phyloP scores from a whole-genome alignment of 805 yeast species.

The Saccharomyces mikatae region DNA sequence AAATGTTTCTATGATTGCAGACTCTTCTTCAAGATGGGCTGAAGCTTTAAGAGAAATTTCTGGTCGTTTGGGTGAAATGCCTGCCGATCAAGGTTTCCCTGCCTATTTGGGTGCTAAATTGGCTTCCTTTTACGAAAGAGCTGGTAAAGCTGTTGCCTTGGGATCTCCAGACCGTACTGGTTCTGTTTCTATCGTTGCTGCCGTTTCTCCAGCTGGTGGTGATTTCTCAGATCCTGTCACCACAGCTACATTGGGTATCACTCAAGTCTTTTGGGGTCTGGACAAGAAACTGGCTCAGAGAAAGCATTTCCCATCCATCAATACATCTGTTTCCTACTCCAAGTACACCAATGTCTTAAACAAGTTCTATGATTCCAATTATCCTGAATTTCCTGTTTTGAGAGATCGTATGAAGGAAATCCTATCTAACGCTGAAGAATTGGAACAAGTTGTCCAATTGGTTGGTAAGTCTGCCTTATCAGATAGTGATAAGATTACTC shows the following conservation, averaged over 20 bases:
- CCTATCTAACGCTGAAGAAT: slow-evolving; percentile 92
- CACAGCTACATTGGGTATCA: slow-evolving; percentile 94
- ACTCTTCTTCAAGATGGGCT: slow-evolving; percentile 99
- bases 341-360: slow-evolving; percentile 84
- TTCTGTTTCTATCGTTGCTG: slow-evolving; percentile 98
- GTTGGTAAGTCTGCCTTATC: slow-evolving; percentile 98
- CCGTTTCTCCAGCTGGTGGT: slow-evolving; percentile 99
- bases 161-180: slow-evolving; percentile 97
- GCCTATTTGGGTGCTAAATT: slow-evolving; percentile 98
- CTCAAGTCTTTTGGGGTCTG: slow-evolving; percentile 99
- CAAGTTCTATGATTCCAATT: slow-evolving; percentile 76
- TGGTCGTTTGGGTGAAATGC: slow-evolving; percentile 99
- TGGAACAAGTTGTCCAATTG: slow-evolving; percentile 97
- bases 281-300: slow-evolving; percentile 99
- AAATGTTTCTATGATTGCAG: slow-evolving; percentile 98
- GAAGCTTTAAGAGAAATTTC: slow-evolving; percentile 99
- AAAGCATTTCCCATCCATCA: slow-evolving; percentile 98
- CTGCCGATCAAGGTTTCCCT: slow-evolving; percentile 99
- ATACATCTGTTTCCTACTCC: slow-evolving; percentile 92
- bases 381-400: slow-evolving; percentile 83
- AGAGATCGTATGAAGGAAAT: slow-evolving; percentile 93
- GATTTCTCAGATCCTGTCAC: slow-evolving; percentile 99
- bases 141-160: slow-evolving; percentile 90
- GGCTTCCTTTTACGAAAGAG: slow-evolving; percentile 98
- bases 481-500: slow-evolving; percentile 91